Conservation (phyloP, 2,329 filamentous ascomycete species). For the Penicillium janthinellum region DNA sequence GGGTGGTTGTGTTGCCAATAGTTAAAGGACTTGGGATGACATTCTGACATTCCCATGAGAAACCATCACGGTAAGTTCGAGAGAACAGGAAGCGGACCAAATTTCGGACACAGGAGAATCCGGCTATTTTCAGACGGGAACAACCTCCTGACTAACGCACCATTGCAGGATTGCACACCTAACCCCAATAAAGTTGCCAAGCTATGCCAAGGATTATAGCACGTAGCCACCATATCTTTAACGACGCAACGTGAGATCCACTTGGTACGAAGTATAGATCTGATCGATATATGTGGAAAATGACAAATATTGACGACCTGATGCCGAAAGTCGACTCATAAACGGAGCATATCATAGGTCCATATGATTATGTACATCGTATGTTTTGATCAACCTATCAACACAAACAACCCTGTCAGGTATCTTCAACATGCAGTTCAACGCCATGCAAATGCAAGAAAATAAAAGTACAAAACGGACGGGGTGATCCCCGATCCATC, state of each 20-base stretch:
- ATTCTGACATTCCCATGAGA: no score
- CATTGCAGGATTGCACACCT: no score
- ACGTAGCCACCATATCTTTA: background rate
- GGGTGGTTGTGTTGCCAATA: no score
- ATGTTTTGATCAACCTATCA: background rate
- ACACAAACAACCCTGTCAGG: slow-evolving; percentile 2
- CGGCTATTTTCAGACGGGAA: background rate
- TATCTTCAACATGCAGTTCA: slow-evolving; percentile 6
- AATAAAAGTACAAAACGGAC: background rate
- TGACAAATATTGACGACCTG: no score
- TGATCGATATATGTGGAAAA: background rate
- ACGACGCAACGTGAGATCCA: background rate
- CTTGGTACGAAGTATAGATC: background rate
- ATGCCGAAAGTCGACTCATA: background rate
- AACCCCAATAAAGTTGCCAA: background rate
- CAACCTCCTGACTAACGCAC: background rate
- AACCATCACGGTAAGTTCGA: no score
- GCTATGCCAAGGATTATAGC: background rate
- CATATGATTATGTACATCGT: slow-evolving; percentile 11
- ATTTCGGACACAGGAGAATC: background rate
- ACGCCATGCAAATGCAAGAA: slow-evolving; percentile 14
- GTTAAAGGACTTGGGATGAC: no score
- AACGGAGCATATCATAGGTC: background rate
- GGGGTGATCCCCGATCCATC: background rate
- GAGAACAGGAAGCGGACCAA: background rate